Evolutionary conservation across 768 basidiomycete genomes (phyloP), one percentile per base, ranked within the genome.

Genomic region (Calocera cornea): DNA sequence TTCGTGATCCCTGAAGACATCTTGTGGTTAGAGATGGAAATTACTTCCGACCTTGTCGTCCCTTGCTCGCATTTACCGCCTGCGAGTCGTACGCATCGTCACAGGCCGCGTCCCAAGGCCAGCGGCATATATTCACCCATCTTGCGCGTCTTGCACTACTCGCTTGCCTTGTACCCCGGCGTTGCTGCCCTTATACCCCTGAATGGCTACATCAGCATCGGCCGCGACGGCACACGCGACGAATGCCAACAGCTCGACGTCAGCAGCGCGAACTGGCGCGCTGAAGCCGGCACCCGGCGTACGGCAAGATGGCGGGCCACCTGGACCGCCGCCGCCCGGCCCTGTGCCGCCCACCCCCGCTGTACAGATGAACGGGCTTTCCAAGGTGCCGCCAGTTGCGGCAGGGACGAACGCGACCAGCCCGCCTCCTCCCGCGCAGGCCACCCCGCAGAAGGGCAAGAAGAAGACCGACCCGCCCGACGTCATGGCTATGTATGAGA

Each of bases 401-500:
- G 54, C 27, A 27, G 31, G 54, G 33, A 11, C 33, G 27, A 27
- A 60, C 31, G 31, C 54, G 31, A 19, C 49, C 33, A 36, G 22
- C 1, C 16, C 64, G 29, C 38, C 38, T 36, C 34, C 38, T 19
- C 36, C 41, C 11, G 19, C 64, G 16, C 29, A 19, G 5, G n/a
- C 22, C 12, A 66, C 27, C 8, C n/a, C 60, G 36, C 31, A 44
- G 68, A 92, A 90, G 85, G 88, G 87, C 80, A 88, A 87, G 77
- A 82, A 80, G 71, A 88, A 87, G 69, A 78, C 80, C 67, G 7
- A 87, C 86, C 24, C 83, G 89, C 69, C 69, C 66, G 91, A 94
- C 79, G 90, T 90, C 66, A 87, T 86, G 1, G 83, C 85, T 44
- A 89, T 93, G 88, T 92, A 92, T 75, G 91, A 92, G 76, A 89